These are phyloP conservation scores for Aspergillus texensis DNA, from an alignment of 2,329 filamentous ascomycete species.

Conservation along the genomic window DNA sequence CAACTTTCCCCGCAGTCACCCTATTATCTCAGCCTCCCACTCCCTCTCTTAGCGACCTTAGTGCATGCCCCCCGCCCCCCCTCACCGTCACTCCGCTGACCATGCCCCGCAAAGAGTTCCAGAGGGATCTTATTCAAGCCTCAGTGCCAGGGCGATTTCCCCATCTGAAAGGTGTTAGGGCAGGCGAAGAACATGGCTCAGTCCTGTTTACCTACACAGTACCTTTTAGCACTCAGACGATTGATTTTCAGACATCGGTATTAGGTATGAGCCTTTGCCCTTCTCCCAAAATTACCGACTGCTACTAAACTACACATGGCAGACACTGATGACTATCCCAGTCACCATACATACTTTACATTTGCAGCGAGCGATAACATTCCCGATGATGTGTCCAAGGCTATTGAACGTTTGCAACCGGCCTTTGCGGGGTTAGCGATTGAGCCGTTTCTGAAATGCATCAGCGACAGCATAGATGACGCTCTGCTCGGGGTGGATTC, in stretches of 20 bases:
- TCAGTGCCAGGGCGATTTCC: slow-evolving; percentile 42
- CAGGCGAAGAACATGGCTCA: slow-evolving; percentile 72
- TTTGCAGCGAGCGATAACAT: slow-evolving; percentile 53
- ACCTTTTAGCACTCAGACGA: slow-evolving; percentile 25
- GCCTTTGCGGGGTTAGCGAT: slow-evolving; percentile 49
- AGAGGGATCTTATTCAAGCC: slow-evolving; percentile 57
- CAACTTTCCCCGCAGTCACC: neutral
- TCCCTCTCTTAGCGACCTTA: neutral
- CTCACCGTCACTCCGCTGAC: slow-evolving; percentile 8
- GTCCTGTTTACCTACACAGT: slow-evolving; percentile 63
- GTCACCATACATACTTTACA: slow-evolving; percentile 59
- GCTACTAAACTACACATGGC: slow-evolving; percentile 11
- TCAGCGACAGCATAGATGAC: slow-evolving; percentile 14
- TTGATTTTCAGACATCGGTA: slow-evolving; percentile 44
- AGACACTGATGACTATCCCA: slow-evolving; percentile 65
- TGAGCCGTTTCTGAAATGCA: slow-evolving; percentile 43
- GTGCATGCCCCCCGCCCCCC: neutral
- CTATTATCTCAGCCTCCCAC: neutral
- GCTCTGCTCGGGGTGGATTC: slow-evolving; percentile 9
- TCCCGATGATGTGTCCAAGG: slow-evolving; percentile 24
- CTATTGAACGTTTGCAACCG: slow-evolving; percentile 49
- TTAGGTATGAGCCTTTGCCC: slow-evolving; percentile 36
- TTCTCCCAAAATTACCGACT: slow-evolving; percentile 16
- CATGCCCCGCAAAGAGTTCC: slow-evolving; percentile 70
- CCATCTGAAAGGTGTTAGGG: slow-evolving; percentile 57